Evolutionary conservation across 768 basidiomycete species (phyloP).

Genomic region (Russula brevipes): DNA sequence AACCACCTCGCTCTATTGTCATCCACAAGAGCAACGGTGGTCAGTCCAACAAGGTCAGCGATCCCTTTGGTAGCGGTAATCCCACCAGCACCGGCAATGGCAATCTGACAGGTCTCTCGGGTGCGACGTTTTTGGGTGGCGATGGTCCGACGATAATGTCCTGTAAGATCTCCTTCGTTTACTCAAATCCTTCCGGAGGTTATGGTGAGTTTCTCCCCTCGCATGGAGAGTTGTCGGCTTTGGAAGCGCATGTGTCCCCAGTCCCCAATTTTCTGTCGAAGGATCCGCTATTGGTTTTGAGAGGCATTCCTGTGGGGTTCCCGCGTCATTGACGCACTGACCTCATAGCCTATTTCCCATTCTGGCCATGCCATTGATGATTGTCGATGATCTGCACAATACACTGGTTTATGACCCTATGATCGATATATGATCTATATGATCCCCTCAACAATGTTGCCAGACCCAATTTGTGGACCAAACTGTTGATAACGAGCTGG

Average conservation of each 20-base stretch:
- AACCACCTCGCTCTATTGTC: background rate
- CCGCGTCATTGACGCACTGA: background rate
- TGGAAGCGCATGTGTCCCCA: background rate
- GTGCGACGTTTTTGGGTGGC: conserved; percentile 17
- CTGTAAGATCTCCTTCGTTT: conserved; percentile 42
- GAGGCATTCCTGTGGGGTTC: background rate
- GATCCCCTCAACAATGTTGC: conserved; percentile 77
- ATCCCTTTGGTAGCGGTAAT: background rate
- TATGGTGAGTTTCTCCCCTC: conserved; percentile 31
- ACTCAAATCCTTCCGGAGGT: conserved; percentile 45
- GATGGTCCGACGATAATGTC: conserved; percentile 31
- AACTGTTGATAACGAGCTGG: conserved; percentile 75
- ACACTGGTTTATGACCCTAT: conserved; percentile 62
- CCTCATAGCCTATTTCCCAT: background rate
- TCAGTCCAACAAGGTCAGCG: background rate
- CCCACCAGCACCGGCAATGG: background rate
- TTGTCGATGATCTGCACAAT: background rate
- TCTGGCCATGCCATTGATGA: background rate
- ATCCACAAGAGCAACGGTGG: background rate
- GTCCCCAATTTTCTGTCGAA: background rate
- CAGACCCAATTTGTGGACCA: conserved; percentile 73
- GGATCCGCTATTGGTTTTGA: background rate
- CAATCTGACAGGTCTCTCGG: background rate
- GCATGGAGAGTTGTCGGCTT: background rate
- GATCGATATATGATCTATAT: conserved; percentile 20